These are phyloP conservation scores for Saccharomyces hybrid DNA, from an alignment of 1,139 yeast genomes.

Conservation along the genomic window DNA sequence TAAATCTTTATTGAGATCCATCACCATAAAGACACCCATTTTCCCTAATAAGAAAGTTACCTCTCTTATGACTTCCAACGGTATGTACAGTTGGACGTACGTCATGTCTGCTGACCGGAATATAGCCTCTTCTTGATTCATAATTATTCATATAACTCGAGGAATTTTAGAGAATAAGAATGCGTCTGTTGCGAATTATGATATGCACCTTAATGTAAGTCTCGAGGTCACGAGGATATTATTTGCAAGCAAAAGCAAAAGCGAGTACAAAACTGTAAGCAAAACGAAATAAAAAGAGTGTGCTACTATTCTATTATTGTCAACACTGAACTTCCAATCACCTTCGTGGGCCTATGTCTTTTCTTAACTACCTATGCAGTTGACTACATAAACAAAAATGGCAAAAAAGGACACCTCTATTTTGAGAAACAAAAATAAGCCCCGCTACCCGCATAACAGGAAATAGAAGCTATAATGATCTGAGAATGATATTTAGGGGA, in stretches of 20 bases:
- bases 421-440: background rate
- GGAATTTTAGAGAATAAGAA: background rate
- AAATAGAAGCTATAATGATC: background rate
- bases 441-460: background rate
- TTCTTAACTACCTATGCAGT: no score
- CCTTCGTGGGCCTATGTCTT: no score
- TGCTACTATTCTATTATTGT: background rate
- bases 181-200: background rate
- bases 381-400: background rate
- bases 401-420: background rate
- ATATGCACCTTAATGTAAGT: background rate
- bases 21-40: slow-evolving; percentile 55
- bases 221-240: background rate
- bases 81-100: slow-evolving; percentile 62
- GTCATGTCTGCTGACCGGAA: slow-evolving; percentile 69
- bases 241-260: background rate
- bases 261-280: background rate
- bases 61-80: slow-evolving; percentile 62
- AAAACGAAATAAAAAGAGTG: background rate
- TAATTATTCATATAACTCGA: slow-evolving; percentile 5
- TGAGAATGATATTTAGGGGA: background rate
- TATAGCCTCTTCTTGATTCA: slow-evolving; percentile 23
- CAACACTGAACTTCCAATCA: background rate
- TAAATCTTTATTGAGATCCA: slow-evolving; percentile 60
- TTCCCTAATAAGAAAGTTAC: slow-evolving; percentile 58